phyloP scores from a whole-genome alignment of 2,329 filamentous ascomycete species.

The Aspergillus sp. region DNA sequence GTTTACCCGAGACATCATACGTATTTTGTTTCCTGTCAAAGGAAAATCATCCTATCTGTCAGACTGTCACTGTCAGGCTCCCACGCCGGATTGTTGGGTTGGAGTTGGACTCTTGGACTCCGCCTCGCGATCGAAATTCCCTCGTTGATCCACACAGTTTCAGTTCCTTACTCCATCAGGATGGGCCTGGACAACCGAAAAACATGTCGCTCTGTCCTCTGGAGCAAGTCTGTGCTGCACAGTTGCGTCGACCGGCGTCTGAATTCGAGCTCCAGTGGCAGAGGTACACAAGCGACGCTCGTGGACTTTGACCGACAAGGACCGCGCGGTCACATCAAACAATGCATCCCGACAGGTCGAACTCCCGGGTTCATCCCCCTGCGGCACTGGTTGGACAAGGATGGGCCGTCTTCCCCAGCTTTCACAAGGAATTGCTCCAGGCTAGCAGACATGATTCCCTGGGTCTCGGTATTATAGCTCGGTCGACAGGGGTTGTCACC shows the following conservation, averaged over 20 bases:
- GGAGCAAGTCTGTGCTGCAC: background rate
- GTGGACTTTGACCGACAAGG: background rate
- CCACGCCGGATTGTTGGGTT: background rate
- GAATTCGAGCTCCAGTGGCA: too few species aligned
- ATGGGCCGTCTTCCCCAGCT: background rate
- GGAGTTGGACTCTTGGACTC: background rate
- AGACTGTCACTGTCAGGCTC: background rate
- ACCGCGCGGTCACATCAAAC: background rate
- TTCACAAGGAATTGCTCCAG: background rate
- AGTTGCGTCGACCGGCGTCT: background rate
- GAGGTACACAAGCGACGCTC: too few species aligned
- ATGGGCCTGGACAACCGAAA: background rate
- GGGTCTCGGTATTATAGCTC: background rate
- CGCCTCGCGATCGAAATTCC: conserved; percentile 1
- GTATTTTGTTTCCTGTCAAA: too few species aligned
- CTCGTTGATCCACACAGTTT: conserved; percentile 9
- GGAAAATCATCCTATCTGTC: background rate
- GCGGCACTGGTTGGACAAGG: background rate
- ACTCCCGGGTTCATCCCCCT: background rate
- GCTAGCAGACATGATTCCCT: background rate
- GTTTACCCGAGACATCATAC: background rate
- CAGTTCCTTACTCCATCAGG: background rate
- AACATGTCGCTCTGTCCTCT: background rate
- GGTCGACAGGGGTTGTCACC: background rate
- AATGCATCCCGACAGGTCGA: background rate